Evolutionary conservation across 495 filamentous ascomycete genomes (phyloP).

Genomic region (Pyrenula massariospora): DNA sequence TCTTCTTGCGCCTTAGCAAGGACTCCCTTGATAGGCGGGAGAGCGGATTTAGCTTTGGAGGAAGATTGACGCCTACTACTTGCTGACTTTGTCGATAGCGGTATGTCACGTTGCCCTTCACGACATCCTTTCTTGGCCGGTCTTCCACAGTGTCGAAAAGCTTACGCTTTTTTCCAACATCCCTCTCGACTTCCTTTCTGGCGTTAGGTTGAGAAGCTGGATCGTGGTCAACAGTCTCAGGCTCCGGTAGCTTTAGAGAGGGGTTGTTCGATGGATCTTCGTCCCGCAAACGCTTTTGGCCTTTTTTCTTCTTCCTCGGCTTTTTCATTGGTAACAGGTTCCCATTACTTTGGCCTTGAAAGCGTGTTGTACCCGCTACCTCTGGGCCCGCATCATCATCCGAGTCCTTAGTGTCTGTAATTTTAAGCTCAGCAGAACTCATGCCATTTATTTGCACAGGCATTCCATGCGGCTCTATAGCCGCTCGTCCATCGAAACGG

Average conservation of each 20-base stretch:
- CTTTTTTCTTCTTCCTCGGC: not conserved
- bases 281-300: not conserved
- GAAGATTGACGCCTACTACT: not conserved
- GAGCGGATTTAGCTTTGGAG: not conserved
- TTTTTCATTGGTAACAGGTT: not conserved
- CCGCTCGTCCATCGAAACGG: not conserved
- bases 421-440: not conserved
- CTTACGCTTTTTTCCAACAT: not conserved
- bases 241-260: not conserved
- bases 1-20: not conserved
- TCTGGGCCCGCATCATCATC: not conserved
- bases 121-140: not conserved
- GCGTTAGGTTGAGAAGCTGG: not conserved
- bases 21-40: not conserved
- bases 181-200: not conserved
- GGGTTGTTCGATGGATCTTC: not conserved
- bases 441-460: not conserved
- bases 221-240: not conserved
- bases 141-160: not conserved
- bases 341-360: not conserved
- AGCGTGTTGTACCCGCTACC: not conserved
- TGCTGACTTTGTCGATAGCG: not conserved
- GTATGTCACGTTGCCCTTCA: not conserved
- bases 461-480: not conserved
- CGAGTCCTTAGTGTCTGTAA: not conserved